Evolutionary conservation across 257 asterid species (phyloP).

Genomic region (Jasminum sambac): DNA sequence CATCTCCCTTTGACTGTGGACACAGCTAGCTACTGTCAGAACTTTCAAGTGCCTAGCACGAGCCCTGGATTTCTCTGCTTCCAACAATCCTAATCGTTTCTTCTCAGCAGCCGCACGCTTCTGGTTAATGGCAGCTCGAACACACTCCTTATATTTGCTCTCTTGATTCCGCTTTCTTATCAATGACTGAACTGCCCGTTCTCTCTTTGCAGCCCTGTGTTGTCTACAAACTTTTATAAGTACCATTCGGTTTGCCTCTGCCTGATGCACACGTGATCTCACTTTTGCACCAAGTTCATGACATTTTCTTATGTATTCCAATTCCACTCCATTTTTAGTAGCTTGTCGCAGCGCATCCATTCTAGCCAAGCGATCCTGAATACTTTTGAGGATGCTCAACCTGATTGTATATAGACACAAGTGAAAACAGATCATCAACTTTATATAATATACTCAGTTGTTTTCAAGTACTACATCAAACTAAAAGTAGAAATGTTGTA

Average conservation of each 20-base stretch:
- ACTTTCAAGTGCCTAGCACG: conserved; percentile 32
- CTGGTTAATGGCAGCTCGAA: conserved; percentile 33
- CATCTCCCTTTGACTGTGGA: conserved; percentile 21
- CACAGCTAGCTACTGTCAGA: conserved; percentile 18
- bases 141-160: conserved; percentile 30
- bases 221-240: conserved; percentile 31
- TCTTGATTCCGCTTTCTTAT: conserved; percentile 27
- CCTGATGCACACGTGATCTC: conserved; percentile 26
- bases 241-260: conserved; percentile 29
- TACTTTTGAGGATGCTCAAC: conserved; percentile 35
- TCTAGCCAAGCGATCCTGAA: conserved; percentile 34
- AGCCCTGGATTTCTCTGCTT: conserved; percentile 33
- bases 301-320: conserved; percentile 30
- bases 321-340: conserved; percentile 29
- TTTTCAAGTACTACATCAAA: background rate
- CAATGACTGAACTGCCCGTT: conserved; percentile 27
- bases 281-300: conserved; percentile 31
- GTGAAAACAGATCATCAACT: background rate
- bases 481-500: background rate
- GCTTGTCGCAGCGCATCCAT: conserved; percentile 34
- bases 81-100: conserved; percentile 30
- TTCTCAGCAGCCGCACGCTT: conserved; percentile 36
- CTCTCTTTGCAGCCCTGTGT: conserved; percentile 29
- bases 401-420: conserved; percentile 24
- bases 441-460: background rate